These are phyloP conservation scores for Eucalyptus coolabah DNA, from an alignment of 345 rosid species.

Conservation along the genomic window DNA sequence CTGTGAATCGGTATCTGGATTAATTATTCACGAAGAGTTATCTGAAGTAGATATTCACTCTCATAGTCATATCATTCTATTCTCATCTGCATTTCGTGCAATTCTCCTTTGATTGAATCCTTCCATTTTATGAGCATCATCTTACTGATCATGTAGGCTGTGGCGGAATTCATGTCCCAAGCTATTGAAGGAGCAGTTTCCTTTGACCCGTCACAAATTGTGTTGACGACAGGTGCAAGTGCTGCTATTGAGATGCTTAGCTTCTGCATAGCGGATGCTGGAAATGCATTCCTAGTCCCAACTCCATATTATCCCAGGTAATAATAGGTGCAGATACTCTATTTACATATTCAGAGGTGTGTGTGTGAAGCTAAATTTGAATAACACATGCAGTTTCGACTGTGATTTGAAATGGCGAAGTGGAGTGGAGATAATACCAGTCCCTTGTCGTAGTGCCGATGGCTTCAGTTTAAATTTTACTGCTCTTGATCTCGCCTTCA, in stretches of 20 bases:
- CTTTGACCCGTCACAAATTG: constrained; percentile 53
- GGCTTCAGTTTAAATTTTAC: constrained; percentile 53
- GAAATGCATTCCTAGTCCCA: constrained; percentile 92
- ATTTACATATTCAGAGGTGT: neutral
- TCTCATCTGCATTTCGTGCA: neutral
- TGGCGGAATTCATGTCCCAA: constrained; percentile 72
- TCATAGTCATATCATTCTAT: neutral
- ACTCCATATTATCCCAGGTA: constrained; percentile 83
- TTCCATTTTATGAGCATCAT: neutral
- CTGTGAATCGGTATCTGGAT: neutral
- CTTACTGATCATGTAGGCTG: constrained; percentile 33
- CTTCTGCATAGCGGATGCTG: constrained; percentile 87
- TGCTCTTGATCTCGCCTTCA: constrained; percentile 72
- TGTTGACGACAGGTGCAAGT: constrained; percentile 57
- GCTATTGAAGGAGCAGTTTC: constrained; percentile 33
- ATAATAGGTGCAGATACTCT: neutral
- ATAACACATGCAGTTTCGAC: constrained; percentile 45
- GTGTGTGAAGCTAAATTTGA: neutral
- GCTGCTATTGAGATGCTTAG: constrained; percentile 77
- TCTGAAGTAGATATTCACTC: neutral
- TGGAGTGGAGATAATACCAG: constrained; percentile 81
- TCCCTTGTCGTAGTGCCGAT: constrained; percentile 82
- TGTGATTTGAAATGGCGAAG: constrained; percentile 81
- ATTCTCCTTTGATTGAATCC: neutral
- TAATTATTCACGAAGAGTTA: neutral